Conservation (phyloP, 495 filamentous ascomycete species). For the Hypoxylon rickii region DNA sequence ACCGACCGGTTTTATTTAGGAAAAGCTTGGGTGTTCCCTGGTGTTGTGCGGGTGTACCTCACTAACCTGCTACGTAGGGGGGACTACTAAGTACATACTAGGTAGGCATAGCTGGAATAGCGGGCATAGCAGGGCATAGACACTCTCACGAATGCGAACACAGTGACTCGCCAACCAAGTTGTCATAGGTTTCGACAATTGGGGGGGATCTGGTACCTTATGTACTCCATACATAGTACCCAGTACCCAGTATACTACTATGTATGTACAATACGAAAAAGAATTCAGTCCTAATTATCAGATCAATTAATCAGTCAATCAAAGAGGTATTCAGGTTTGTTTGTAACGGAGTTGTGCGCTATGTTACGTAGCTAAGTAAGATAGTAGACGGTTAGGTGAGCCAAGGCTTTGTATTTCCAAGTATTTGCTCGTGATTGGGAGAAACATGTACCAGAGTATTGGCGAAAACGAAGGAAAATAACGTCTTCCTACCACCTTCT, state of each 20-base stretch:
- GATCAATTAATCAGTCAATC: too few relatives aligned
- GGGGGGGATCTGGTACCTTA: background rate
- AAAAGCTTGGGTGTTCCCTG: background rate
- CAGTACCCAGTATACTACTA: constrained; percentile 1
- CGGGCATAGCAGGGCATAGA: too few relatives aligned
- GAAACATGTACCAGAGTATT: constrained; percentile 29
- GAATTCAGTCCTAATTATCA: too few relatives aligned
- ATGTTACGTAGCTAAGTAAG: background rate
- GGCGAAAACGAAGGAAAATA: constrained; percentile 37
- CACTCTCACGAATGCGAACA: too few relatives aligned
- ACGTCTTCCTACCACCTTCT: constrained; percentile 14
- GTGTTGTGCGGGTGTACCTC: too few relatives aligned
- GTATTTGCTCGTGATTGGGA: constrained; percentile 24
- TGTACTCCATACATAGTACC: too few relatives aligned
- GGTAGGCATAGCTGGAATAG: too few relatives aligned
- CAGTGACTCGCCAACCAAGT: constrained; percentile 14
- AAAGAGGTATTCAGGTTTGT: too few relatives aligned
- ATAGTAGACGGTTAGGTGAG: constrained; percentile 1
- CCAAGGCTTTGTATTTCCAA: constrained; percentile 16
- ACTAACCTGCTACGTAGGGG: too few relatives aligned
- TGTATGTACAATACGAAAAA: too few relatives aligned
- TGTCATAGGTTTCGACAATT: background rate
- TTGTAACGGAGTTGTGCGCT: too few relatives aligned
- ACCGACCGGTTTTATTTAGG: background rate
- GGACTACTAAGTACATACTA: background rate